Base-by-base conservation (phyloP, 2,329 filamentous ascomycete genomes). In the Botrytis cinerea region DNA sequence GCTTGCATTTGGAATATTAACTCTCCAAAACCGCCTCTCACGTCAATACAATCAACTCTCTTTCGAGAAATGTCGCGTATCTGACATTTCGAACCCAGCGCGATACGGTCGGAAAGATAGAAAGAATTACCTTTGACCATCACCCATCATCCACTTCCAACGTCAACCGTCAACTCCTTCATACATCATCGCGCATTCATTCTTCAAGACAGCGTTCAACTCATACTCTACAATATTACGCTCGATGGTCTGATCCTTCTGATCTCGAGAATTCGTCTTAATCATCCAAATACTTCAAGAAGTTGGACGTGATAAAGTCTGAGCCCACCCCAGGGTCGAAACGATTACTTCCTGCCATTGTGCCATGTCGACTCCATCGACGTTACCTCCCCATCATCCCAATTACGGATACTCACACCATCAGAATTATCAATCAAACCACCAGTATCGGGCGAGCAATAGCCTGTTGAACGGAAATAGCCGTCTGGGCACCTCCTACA, bases 331-430 rank as follows among this genome's bases (percentile, higher is more conserved):
- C 70, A 74, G 77, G 73, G 76, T 72, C 77, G 74, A 77, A 69
- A 76, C 74, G 70, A 72, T 76, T 32, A 67, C 66, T 69, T 35
- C 32, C 32, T 69, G 64, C 71, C 60, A 68, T 69, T 74, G 73
- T 78, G 78, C 75, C 75, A 95, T 95, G 93, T 95, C 93, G 86
- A 94, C 92, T 78, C 92, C 93, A 78, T 93, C 92, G 75, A 92
- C 90, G 78, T 86, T 93, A 81, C 90, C 90, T 81, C 89, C 88
- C 80, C 90, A 91, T 83, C 88, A 90, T 83, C 87, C 88, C 75
- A 87, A 87, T 80, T 90, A 90, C 85, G 85, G 83, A 78, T 91
- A 91, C 80, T 86, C 89, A 71, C 85, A 86, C 81, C 86, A 86
- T 76, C 84, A 85, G 75, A 81, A 84, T 75, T 89, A 88, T 80